Evolutionary conservation across 106 monocot species (phyloP).

Genomic region (Apostasia ramifera): DNA sequence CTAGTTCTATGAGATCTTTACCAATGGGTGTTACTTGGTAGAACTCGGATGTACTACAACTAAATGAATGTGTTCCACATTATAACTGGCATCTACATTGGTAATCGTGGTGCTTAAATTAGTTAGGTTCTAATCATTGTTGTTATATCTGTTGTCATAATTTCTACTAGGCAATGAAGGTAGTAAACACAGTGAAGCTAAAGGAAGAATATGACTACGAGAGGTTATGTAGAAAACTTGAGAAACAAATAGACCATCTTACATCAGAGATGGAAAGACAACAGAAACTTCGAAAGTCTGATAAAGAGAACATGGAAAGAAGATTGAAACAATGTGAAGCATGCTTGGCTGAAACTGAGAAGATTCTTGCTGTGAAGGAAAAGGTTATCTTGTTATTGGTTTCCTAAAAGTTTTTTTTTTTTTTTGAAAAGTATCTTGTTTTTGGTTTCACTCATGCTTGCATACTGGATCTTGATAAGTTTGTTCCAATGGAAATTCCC

Average conservation of each 20-base stretch:
- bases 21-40: too few species aligned
- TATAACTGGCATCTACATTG: not conserved
- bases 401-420: too few species aligned
- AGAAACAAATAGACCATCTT: constrained; percentile 51
- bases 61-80: too few species aligned
- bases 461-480: not conserved
- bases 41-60: too few species aligned
- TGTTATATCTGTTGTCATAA: not conserved
- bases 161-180: constrained; percentile 71
- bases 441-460: not conserved
- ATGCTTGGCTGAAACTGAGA: constrained; percentile 37
- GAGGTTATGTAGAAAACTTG: constrained; percentile 53
- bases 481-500: not conserved
- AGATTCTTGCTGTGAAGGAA: constrained; percentile 19
- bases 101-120: not conserved
- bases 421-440: not conserved
- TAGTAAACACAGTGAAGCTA: constrained; percentile 57
- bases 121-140: not conserved
- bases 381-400: constrained; percentile 34
- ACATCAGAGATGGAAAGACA: constrained; percentile 61
- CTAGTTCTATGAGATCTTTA: too few species aligned
- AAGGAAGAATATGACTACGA: constrained; percentile 89
- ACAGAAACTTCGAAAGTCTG: constrained; percentile 39
- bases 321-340: constrained; percentile 41
- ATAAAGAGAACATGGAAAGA: constrained; percentile 44